Evolutionary conservation across 2,329 filamentous ascomycete species (phyloP), one percentile per base, ranked within the genome.

Genomic region (Clarireedia monteithiana): DNA sequence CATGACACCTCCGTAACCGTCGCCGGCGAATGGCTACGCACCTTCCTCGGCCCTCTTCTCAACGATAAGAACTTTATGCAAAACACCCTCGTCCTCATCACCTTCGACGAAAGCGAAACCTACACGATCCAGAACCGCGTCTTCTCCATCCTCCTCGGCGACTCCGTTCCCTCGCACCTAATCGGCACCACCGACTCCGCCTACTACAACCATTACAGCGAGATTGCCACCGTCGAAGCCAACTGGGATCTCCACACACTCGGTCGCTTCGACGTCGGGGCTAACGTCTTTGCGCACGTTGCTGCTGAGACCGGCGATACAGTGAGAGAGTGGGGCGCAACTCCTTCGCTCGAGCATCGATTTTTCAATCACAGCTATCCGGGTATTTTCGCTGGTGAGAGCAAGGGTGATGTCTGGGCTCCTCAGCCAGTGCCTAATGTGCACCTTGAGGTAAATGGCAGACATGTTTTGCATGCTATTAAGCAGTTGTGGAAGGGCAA

Each of bases 101-200:
- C 84, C 9, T 94, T 90, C 66, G 89, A 94, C 61, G 89, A 94
- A 73, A 88, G 84, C 68, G 81, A 85, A 64, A 83, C 79, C 9
- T 90, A 91, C 71, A 70, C 75, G 5, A 72, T 75, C 26, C 78
- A 80, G 63, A 94, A 94, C 77, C 77, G 77, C 42, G 79, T 94
- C 52, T 80, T 89, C 58, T 81, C 75, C 60, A 77, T 94, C 61
- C 78, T 94, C 0, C 73, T 94, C 3, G 89, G 89, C 15, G 88
- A 88, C 57, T 85, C 83, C n/a, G 71, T 95, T 2, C 86, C 87
- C 10, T 52, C 74, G 4, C 52, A 78, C n/a, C 77, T 87, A 1
- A 72, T 82, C 44, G 86, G 86, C 55, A 89, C 86, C 24, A 82
- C 75, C 2, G 89, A 95, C 70, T 65, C 73, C 63, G 81, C 75